Base-by-base conservation (phyloP, 2,329 filamentous ascomycete species). In the Talaromyces albobiverticillius region DNA sequence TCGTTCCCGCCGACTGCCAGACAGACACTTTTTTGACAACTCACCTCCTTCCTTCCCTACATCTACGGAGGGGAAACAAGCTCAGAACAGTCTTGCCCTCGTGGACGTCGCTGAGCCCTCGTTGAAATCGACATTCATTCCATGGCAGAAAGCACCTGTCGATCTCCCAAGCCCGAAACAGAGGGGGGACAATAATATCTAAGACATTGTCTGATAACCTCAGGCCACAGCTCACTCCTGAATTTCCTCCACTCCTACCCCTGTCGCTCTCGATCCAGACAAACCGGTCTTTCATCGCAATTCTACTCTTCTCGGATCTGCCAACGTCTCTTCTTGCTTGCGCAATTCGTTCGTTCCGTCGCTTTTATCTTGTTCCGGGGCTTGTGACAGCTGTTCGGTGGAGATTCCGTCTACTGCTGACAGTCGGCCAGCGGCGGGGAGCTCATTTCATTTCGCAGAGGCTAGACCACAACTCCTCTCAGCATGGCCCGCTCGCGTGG, bases 401-500 rank as follows among this genome's bases (percentile, higher is more conserved):
- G 36, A 16, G 18, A 50, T 50, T 31, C 34, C 3, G 29, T 51
- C 18, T 42, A 20, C 16, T 20, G 18, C 25, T 29, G 23, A 50
- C 45, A 38, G 52, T 31, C 25, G 23, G 46, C 40, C 46, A 34
- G 16, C 9, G 5, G n/a, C 36, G 14, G 36, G n/a, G n/a, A n/a
- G n/a, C n/a, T 13, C 20, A 46, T 6, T 11, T 46, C 23, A 16
- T 26, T 53, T 18, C 29, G 14, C 23, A 34, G 25, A 47, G 50
- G 26, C 49, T 32, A 11, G 45, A 38, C 46, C 38, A 48, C 46
- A 36, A 43, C 36, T 38, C 20, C 29, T 34, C 54, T 46, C 59
- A 62, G 56, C 60, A 72, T 72, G 69, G 69, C 60, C 62, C 68
- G 66, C 61, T 71, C 69, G 63, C 68, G 69, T 66, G 69, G 69